A percentile compares a stretch with the other conserved stretches of the same genome.
Evolutionary conservation across 352 stramenopile genomes (phyloP).

Genomic region (Phytophthora pini): DNA sequence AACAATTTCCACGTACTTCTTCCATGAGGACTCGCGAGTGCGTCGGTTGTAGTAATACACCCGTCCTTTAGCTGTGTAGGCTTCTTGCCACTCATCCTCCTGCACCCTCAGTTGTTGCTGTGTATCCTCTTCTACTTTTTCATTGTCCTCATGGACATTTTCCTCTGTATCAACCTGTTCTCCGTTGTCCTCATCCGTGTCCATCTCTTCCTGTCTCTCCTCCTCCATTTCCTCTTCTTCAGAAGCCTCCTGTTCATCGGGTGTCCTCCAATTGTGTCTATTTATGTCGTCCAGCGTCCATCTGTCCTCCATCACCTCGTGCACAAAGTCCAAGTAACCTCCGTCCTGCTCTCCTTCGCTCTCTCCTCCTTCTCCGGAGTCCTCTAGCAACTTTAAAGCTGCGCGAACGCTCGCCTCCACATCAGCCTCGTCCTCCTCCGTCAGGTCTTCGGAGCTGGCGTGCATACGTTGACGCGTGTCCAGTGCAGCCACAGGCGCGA

Average conservation of each 20-base stretch:
- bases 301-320: slow-evolving; percentile 48
- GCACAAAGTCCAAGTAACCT: slow-evolving; percentile 61
- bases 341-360: slow-evolving; percentile 28
- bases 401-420: slow-evolving; percentile 61
- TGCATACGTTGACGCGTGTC: slow-evolving; percentile 8
- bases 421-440: slow-evolving; percentile 38
- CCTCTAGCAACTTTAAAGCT: slow-evolving; percentile 59
- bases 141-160: not conserved
- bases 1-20: slow-evolving; percentile 48
- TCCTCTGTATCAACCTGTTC: slow-evolving; percentile 14
- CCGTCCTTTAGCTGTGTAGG: slow-evolving; percentile 84
- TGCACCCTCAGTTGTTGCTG: slow-evolving; percentile 21
- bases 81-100: slow-evolving; percentile 80
- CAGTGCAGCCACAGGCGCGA: slow-evolving; percentile 26
- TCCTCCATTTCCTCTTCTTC: slow-evolving; percentile 23
- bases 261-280: slow-evolving; percentile 17
- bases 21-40: slow-evolving; percentile 88
- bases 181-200: slow-evolving; percentile 5
- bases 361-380: slow-evolving; percentile 24
- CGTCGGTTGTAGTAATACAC: slow-evolving; percentile 91
- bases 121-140: slow-evolving; percentile 6
- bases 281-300: slow-evolving; percentile 36
- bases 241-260: slow-evolving; percentile 5
- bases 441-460: slow-evolving; percentile 16
- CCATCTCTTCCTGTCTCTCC: not conserved